Percentiles rank a stretch among this genome's conserved stretches.
phyloP scores from a whole-genome alignment of 441 rosid genomes.

The Breynia disticha region DNA sequence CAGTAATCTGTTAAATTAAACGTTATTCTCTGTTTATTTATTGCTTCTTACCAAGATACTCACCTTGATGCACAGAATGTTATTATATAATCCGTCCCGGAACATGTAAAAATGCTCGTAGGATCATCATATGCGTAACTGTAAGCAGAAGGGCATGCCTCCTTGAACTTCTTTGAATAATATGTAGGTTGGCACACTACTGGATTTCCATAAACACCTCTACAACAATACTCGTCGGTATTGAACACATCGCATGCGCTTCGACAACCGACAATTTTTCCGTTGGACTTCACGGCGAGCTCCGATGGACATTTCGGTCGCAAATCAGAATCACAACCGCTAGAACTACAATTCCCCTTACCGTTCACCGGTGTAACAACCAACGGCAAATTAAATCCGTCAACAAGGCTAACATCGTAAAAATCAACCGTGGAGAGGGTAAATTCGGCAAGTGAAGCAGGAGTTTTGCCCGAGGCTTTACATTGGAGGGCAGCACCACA shows the following conservation, averaged over 20 bases:
- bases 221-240: slow-evolving; percentile 87
- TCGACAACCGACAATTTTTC: slow-evolving; percentile 62
- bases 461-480: slow-evolving; percentile 47
- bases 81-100: slow-evolving; percentile 61
- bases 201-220: slow-evolving; percentile 63
- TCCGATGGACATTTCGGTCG: slow-evolving; percentile 55
- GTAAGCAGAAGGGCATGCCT: slow-evolving; percentile 82
- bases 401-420: slow-evolving; percentile 89
- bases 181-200: slow-evolving; percentile 53
- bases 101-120: slow-evolving; percentile 67
- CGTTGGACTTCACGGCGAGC: slow-evolving; percentile 45
- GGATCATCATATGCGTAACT: slow-evolving; percentile 97
- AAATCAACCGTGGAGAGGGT: slow-evolving; percentile 46
- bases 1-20: too few species aligned
- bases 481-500: slow-evolving; percentile 62
- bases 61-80: slow-evolving; percentile 66
- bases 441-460: slow-evolving; percentile 81
- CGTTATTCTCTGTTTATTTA: neutral
- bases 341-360: slow-evolving; percentile 53
- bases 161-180: slow-evolving; percentile 73
- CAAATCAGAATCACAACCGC: slow-evolving; percentile 61
- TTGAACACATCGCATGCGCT: slow-evolving; percentile 91
- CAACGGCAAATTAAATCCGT: slow-evolving; percentile 73
- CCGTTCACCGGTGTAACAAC: slow-evolving; percentile 61
- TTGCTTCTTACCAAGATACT: slow-evolving; percentile 1